phyloP scores from a whole-genome alignment of 73 alveolate genomes.

The Blepharisma japonicum region DNA sequence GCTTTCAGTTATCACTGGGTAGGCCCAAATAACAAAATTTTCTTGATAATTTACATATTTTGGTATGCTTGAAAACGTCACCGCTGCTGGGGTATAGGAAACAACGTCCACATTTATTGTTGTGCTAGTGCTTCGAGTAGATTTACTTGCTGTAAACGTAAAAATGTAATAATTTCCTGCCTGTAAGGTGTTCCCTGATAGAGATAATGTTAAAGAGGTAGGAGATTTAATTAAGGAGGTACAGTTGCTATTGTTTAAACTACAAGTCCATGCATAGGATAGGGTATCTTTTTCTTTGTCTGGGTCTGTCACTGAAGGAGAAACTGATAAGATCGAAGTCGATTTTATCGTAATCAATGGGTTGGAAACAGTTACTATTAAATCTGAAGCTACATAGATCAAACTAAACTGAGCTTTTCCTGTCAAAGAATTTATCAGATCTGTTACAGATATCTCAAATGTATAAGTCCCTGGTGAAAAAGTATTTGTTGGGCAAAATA shows the following conservation, averaged over 20 bases:
- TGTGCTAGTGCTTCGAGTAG: background rate
- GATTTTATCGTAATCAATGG: background rate
- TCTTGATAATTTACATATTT: background rate
- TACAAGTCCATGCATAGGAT: background rate
- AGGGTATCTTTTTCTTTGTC: background rate
- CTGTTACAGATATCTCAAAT: background rate
- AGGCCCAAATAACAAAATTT: background rate
- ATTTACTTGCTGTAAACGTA: background rate
- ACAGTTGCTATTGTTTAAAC: background rate
- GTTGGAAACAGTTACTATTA: background rate
- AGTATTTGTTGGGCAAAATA: background rate
- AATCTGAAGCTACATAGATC: background rate
- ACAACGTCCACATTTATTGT: background rate
- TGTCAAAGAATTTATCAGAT: background rate
- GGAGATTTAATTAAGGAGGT: background rate
- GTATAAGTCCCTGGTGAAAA: slow-evolving; percentile 11
- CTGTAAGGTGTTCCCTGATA: background rate
- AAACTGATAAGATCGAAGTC: background rate
- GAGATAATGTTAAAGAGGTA: background rate
- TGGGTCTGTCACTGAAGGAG: background rate
- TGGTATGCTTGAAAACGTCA: background rate
- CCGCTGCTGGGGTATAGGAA: background rate
- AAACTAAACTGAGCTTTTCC: background rate
- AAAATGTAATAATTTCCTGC: background rate
- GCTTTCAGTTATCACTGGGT: background rate